These are phyloP conservation scores for Diaporthe sp. DNA, from an alignment of 2,329 filamentous ascomycete genomes.

Conservation along the genomic window DNA sequence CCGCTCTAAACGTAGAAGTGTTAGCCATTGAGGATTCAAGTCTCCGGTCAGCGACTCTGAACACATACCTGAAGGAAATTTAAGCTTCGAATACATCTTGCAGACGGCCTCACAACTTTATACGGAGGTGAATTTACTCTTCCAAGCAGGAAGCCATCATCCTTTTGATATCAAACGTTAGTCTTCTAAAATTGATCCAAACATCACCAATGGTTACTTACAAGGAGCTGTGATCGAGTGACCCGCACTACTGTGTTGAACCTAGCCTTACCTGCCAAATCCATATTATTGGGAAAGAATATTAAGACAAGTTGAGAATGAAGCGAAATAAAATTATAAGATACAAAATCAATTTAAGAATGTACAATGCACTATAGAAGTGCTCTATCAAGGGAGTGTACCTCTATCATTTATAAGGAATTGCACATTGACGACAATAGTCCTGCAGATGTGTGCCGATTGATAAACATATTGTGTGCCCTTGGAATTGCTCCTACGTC, in stretches of 20 bases:
- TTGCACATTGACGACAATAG: background rate
- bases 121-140: background rate
- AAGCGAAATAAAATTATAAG: background rate
- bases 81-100: background rate
- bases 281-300: background rate
- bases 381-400: background rate
- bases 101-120: background rate
- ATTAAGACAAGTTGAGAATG: background rate
- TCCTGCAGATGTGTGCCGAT: background rate
- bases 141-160: background rate
- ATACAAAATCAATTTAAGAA: background rate
- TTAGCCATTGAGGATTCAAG: background rate
- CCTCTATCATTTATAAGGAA: background rate
- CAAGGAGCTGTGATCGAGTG: background rate
- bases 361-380: too few relatives aligned
- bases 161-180: background rate
- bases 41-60: background rate
- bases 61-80: background rate
- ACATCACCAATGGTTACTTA: background rate
- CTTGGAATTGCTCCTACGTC: background rate
- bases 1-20: background rate
- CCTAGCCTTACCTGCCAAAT: background rate
- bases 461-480: background rate
- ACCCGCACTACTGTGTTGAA: background rate
- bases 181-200: background rate